Evolutionary conservation across 208 protist genomes (phyloP), one percentile per base, ranked within the genome.

Genomic region (Crithidia acanthocephali): DNA sequence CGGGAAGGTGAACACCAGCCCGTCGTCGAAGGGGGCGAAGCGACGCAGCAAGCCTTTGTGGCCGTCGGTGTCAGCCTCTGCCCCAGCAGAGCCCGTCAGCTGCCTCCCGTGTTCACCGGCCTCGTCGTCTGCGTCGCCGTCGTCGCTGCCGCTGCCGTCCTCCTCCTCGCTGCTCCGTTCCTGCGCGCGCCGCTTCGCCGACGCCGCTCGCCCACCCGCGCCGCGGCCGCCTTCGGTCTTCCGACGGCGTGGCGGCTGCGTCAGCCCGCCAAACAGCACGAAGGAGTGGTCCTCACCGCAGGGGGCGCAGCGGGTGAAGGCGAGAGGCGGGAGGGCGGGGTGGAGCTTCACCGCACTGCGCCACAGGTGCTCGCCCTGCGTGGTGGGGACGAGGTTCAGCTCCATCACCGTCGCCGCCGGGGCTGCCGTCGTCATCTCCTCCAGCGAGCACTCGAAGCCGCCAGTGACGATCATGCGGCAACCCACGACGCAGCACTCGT

Each of bases 201-300:
- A 74, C 22, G 23, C 52, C 15, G 48, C 32, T 7, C 67, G 72
- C 63, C 52, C 15, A 42, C 32, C 4, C 67, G 72, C 63, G 61
- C 60, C 25, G 42, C 51, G n/a, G 15, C 59, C 6, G 59, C 28
- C 40, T 7, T 27, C 18, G 68, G 64, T 20, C 52, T 55, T 10
- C 20, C 13, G n/a, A n/a, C 57, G 67, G 45, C 74, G 76, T 7
- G 58, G 69, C 50, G 52, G 59, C 48, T 67, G 51, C 2, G 84
- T 90, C 55, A 92, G 80, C 4, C 92, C 92, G 45, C 92, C 92
- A 58, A 88, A 92, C 7, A 94, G 18, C 42, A 96, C n/a, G 58
- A 93, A 73, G 7, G 92, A 96, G 33, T 74, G 68, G 20, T 85
- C 87, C 66, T 96, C 92, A 28, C 81, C 92, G 64, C 92, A 96